Conservation (phyloP, 2,329 filamentous ascomycete species). For the Monosporascus sp. region DNA sequence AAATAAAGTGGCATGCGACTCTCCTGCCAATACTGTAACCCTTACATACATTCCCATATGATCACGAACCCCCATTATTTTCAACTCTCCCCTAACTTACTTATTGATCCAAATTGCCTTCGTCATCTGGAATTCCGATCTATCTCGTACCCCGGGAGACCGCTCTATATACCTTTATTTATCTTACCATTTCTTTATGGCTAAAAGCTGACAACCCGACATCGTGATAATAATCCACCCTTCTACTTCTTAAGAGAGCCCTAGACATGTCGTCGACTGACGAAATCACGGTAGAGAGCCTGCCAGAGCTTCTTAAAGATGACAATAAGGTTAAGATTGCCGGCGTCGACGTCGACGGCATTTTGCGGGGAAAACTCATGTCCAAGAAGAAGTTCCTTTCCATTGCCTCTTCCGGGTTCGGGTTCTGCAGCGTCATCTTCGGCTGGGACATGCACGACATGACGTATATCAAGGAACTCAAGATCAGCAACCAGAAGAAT, state of each 20-base stretch:
- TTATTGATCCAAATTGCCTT: too few relatives aligned
- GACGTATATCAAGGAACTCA: conserved; percentile 70
- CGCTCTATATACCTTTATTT: not conserved
- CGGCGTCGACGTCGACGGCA: conserved; percentile 71
- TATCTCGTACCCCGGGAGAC: too few relatives aligned
- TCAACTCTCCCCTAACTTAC: too few relatives aligned
- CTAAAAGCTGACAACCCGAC: not conserved
- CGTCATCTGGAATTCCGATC: too few relatives aligned
- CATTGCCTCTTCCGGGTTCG: conserved; percentile 68
- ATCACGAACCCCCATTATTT: too few relatives aligned
- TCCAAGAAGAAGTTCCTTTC: conserved; percentile 80
- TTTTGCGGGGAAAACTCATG: conserved; percentile 73
- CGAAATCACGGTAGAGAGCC: conserved; percentile 49
- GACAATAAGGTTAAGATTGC: conserved; percentile 72
- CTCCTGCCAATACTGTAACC: too few relatives aligned
- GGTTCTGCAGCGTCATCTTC: conserved; percentile 80
- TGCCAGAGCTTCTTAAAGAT: conserved; percentile 56
- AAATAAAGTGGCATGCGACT: not conserved
- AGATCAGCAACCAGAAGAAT: conserved; percentile 73
- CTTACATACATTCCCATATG: too few relatives aligned
- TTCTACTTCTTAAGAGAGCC: not conserved
- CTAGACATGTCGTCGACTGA: conserved; percentile 22
- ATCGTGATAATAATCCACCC: not conserved
- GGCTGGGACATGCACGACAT: conserved; percentile 87
- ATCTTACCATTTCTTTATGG: not conserved